Evolutionary conservation across 345 rosid genomes (phyloP).

Genomic region (Linum trigynum): DNA sequence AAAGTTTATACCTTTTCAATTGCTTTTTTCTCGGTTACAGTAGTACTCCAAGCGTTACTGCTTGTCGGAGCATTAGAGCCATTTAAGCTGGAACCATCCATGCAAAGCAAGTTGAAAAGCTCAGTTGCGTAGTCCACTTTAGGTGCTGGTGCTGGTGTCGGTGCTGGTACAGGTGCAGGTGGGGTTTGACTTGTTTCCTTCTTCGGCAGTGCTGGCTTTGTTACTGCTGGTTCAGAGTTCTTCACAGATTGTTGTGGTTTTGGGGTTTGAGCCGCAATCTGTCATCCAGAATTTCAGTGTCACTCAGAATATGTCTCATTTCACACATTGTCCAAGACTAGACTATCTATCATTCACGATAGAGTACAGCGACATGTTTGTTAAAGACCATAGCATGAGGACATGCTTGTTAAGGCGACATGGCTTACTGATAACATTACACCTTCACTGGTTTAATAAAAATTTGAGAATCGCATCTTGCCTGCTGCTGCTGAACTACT

Average conservation of each 20-base stretch:
- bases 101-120: slow-evolving; percentile 50
- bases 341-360: no score
- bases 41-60: slow-evolving; percentile 9
- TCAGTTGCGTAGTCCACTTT: slow-evolving; percentile 61
- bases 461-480: neutral
- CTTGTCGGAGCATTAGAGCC: slow-evolving; percentile 11
- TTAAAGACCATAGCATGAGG: no score
- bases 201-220: slow-evolving; percentile 18
- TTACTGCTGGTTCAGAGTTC: slow-evolving; percentile 24
- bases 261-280: slow-evolving; percentile 5
- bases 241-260: slow-evolving; percentile 20
- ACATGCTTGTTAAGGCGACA: no score
- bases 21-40: neutral
- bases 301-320: no score
- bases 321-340: neutral
- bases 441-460: no score
- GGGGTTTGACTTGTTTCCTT: slow-evolving; percentile 20
- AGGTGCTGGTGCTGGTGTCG: slow-evolving; percentile 1
- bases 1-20: neutral
- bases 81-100: slow-evolving; percentile 35
- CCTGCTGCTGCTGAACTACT: slow-evolving; percentile 36
- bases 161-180: slow-evolving; percentile 12
- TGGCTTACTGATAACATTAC: no score
- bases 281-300: no score
- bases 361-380: no score